Base-by-base conservation (phyloP, 768 basidiomycete species). In the Daedaleopsis sinensis region DNA sequence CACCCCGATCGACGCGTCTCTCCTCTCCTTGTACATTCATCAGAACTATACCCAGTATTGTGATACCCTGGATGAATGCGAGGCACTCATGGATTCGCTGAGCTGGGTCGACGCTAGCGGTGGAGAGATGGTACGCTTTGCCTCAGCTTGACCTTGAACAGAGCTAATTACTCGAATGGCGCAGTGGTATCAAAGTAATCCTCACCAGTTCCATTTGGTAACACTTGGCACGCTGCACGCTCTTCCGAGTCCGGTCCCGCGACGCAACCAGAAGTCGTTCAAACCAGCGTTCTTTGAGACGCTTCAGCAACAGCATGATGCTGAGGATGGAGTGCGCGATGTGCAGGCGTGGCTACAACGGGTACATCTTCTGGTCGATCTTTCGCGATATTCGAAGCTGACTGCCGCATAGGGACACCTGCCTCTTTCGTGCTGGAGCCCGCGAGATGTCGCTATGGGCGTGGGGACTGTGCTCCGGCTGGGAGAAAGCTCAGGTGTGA, bases 31-130 rank as follows among this genome's bases (percentile, higher is more conserved):
- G 8, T 99, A 98, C 71, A 80, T 96, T 10, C 97, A 99, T 66
- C 95, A 98, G 73, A 98, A 97, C 70, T 94, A 96, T 66, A 82
- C 89, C 0, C 88, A 89, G 58, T 98, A 93, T 69, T 95, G 92
- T 69, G 77, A 81, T 44, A 84, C 89, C 39, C 73, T 94, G 5
- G 91, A 94, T 8, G 82, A 98, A 54, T 88, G 86, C 65, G 83
- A 82, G 5, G 83, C 80, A 3, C 72, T 94, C 13, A 80, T 84
- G 9, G 93, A 94, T 48, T 87, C 85, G 76, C 73, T 95, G 60
- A 94, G 93, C 64, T 88, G 84, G 82, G 77, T 86, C 11, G 94
- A 96, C 68, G 82, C 82, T 1, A 84, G 85, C 63, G 84, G 83
- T 5, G 85, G 85, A 12, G 86, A 86, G 72, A 78, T 80, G 49